Base-by-base conservation (phyloP, 805 yeast species). In the Clavispora asparagi region DNA sequence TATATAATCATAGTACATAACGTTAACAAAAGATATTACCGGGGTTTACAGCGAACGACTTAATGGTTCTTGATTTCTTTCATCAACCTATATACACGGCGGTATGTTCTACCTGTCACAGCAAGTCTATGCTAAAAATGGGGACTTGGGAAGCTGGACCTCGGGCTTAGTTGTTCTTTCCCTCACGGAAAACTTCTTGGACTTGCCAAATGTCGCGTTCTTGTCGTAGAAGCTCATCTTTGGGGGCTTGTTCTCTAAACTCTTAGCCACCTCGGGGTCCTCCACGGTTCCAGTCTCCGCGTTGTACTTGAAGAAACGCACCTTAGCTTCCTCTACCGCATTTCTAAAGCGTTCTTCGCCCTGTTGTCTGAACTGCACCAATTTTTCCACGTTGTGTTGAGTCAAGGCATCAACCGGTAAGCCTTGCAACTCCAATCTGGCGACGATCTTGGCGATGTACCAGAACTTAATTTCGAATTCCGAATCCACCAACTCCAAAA, bases 401-500 rank as follows among this genome's bases (percentile, higher is more conserved):
- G 95, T 85, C 46, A 67, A 59, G 36, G 60, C 68, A 47, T 72
- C 75, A 30, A 81, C 57, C 19, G 76, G 77, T 45, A 77, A 64
- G 4, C 77, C 80, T 59, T 83, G 88, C 42, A 75, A 66, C 65
- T 86, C 83, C 44, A 85, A 70, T 54, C 96, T 76, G n/a, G 95
- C 96, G 6, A 86, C 92, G 4, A 81, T 74, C 63, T 87, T 79
- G n/a, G 96, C 96, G 8, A 81, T 76, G 58, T 80, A 69, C 81
- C 95, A 86, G 53, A 81, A 77, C 56, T 83, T 79, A 74, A 87
- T 76, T 61, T 88, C 96, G 48, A 57, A 67, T 3, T 62, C 70
- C 1, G 73, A 61, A 56, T 87, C 96, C 1, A 92, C 95, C 41
- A 94, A 72, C 65, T 94, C 99, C 44, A 94, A 60, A 8, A 91